Conservation (phyloP, 2,329 filamentous ascomycete genomes). For the Hirsutella rhossiliensis region DNA sequence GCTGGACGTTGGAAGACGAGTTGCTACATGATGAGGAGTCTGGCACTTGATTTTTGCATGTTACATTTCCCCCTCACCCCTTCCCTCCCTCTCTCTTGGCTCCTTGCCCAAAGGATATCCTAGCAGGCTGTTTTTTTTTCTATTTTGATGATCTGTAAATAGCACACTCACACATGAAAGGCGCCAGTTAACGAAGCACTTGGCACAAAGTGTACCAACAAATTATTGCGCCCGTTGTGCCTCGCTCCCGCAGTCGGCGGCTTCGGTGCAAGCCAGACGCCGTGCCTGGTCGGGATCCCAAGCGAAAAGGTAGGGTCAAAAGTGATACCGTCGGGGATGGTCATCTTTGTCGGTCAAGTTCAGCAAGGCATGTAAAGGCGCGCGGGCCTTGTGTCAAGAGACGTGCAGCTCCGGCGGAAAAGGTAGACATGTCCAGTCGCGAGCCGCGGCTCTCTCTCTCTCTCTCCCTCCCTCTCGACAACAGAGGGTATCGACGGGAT, state of each 20-base stretch:
- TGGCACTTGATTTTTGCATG: constrained; percentile 17
- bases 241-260: no score
- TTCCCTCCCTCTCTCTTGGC: constrained; percentile 9
- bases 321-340: no score
- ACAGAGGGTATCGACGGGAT: not conserved
- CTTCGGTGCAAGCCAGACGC: no score
- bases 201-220: not conserved
- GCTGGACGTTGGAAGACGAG: constrained; percentile 1
- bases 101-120: constrained; percentile 7
- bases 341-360: no score
- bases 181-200: not conserved
- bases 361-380: no score
- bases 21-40: constrained; percentile 8
- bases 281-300: no score
- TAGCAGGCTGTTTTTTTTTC: constrained; percentile 3
- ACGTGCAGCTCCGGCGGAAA: no score
- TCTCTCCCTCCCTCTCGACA: not conserved
- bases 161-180: constrained; percentile 1
- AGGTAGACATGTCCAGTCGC: no score
- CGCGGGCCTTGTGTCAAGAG: no score
- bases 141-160: constrained; percentile 6
- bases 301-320: no score
- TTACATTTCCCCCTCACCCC: constrained; percentile 7
- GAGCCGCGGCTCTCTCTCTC: no score
- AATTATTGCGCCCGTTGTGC: not conserved